These are phyloP conservation scores for Carex littledalei DNA, from an alignment of 176 grass and related monocot genomes.

Conservation along the genomic window DNA sequence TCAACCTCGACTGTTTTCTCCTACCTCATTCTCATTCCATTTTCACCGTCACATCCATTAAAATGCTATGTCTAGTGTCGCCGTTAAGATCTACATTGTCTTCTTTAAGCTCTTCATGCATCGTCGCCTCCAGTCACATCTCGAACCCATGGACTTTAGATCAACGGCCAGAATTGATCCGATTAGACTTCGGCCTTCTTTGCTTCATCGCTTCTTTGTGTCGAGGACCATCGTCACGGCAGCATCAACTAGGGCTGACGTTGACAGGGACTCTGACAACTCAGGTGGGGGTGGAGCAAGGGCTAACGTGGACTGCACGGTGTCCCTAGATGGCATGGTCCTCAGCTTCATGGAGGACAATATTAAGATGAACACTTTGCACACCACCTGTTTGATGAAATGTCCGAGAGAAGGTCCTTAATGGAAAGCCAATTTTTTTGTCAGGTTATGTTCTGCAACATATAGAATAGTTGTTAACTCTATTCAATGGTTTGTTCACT, in stretches of 20 bases:
- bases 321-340: conserved; percentile 75
- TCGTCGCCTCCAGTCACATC: conserved; percentile 39
- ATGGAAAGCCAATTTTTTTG: no score
- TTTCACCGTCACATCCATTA: background rate
- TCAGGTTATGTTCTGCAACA: no score
- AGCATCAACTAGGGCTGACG: background rate
- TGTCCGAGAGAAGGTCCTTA: no score
- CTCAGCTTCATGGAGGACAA: conserved; percentile 72
- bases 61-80: conserved; percentile 53
- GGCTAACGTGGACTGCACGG: conserved; percentile 33
- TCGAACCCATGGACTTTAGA: background rate
- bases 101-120: conserved; percentile 74
- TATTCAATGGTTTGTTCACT: no score
- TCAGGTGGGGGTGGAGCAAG: background rate
- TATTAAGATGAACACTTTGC: conserved; percentile 31
- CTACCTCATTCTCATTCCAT: conserved; percentile 15
- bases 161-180: conserved; percentile 26
- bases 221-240: conserved; percentile 33
- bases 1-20: conserved; percentile 20
- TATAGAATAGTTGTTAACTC: no score
- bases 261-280: conserved; percentile 52
- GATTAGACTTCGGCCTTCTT: conserved; percentile 33
- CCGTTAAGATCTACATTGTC: conserved; percentile 62
- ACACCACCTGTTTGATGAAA: no score
- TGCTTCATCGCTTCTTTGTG: conserved; percentile 58